Evolutionary conservation across 2,329 filamentous ascomycete genomes (phyloP).

Genomic region (Xylaria digitata): DNA sequence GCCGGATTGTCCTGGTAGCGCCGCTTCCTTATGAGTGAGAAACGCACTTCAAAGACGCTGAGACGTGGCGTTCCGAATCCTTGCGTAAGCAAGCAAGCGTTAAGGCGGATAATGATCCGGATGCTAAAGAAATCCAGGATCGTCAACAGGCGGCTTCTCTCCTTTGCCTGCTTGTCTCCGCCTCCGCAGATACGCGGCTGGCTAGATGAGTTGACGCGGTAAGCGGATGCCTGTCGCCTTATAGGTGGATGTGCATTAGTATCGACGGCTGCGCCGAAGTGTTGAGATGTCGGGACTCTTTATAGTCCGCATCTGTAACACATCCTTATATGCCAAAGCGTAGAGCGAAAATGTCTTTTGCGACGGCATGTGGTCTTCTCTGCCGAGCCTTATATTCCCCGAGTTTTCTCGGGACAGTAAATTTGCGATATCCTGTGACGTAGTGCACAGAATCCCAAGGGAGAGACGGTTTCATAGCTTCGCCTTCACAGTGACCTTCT

Average conservation of each 20-base stretch:
- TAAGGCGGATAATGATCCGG: no score
- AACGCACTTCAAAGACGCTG: not conserved
- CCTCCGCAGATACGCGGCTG: not conserved
- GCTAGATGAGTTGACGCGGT: not conserved
- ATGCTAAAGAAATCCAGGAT: no score
- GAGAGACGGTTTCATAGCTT: constrained; percentile 23
- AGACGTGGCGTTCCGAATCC: not conserved
- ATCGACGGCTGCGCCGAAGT: not conserved
- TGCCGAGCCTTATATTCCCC: not conserved
- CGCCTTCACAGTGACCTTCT: constrained; percentile 18
- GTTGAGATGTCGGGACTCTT: not conserved
- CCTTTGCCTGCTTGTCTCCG: not conserved
- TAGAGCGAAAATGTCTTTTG: not conserved
- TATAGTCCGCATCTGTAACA: no score
- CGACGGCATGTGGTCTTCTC: not conserved
- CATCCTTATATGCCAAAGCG: not conserved
- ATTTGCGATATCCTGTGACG: not conserved
- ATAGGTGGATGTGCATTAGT: not conserved
- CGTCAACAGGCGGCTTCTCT: no score
- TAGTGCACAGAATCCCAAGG: not conserved
- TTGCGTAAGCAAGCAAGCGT: no score
- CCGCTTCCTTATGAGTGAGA: not conserved
- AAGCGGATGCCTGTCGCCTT: not conserved
- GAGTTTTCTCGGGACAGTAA: not conserved
- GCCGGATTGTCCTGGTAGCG: not conserved